Percentiles rank a stretch among this genome's conserved stretches.
Evolutionary conservation across 352 stramenopile genomes (phyloP).

Genomic region (Pythium oligandrum): DNA sequence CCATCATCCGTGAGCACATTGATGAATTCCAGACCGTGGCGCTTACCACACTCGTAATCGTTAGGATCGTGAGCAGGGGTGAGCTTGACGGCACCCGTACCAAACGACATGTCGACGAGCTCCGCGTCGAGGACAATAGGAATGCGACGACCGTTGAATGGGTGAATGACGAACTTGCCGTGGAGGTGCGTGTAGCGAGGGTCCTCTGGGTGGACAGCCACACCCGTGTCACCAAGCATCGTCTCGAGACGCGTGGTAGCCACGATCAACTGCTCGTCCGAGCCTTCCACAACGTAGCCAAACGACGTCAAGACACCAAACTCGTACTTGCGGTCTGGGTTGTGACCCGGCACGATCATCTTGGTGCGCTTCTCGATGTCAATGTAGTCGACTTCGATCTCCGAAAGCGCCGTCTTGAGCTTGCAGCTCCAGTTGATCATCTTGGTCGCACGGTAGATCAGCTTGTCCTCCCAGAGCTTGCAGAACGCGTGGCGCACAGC

Average conservation of each 20-base stretch:
- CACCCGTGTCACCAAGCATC: constrained; percentile 98
- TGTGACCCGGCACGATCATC: constrained; percentile 95
- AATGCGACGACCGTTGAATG: constrained; percentile 97
- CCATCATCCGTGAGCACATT: constrained; percentile 96
- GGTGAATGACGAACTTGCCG: constrained; percentile 97
- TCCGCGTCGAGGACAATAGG: constrained; percentile 95
- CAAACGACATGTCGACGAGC: constrained; percentile 98
- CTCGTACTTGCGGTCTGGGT: constrained; percentile 96
- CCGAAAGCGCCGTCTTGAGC: constrained; percentile 94
- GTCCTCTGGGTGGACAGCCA: constrained; percentile 99
- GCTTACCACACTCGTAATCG: constrained; percentile 98
- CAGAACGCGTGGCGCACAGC: constrained; percentile 98
- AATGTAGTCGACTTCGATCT: constrained; percentile 99
- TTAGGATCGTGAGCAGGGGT: constrained; percentile 99
- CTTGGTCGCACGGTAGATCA: constrained; percentile 97
- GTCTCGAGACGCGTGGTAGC: constrained; percentile 98
- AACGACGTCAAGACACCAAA: constrained; percentile 98
- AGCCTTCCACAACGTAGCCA: constrained; percentile 94
- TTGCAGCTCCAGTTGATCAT: constrained; percentile 99
- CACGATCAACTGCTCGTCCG: constrained; percentile 74
- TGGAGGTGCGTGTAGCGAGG: constrained; percentile 98
- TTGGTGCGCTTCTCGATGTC: constrained; percentile 97
- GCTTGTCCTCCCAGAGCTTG: constrained; percentile 85
- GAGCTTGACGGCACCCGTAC: constrained; percentile 98
- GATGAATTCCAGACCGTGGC: constrained; percentile 97